Base-by-base conservation (phyloP, 305 asterid species). In the Withania somnifera region DNA sequence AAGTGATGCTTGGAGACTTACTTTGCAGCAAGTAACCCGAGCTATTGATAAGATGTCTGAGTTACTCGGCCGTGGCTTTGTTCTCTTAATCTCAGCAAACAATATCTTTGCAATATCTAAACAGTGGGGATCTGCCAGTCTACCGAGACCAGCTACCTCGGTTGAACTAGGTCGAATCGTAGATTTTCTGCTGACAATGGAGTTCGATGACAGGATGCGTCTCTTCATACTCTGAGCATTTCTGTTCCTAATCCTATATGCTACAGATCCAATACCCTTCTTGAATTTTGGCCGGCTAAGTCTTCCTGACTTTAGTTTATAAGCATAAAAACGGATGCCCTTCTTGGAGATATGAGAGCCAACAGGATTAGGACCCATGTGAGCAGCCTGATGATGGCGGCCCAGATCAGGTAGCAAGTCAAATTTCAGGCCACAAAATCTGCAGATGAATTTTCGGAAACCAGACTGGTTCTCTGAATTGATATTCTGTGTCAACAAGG, bases 331-430 rank as follows among this genome's bases (percentile, higher is more conserved):
- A 77, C 85, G 94, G 87, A 94, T 90, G 71, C 98, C 98, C 85
- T 91, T 96, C 93, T 93, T 94, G 28, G 90, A 88, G 85, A 90
- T 86, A 81, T 89, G 91, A 76, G 97, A 90, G 30, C 93, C 93
- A 19, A 87, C 85, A 80, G 91, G 54, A 82, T 36, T 86, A 58
- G 89, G 90, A 60, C 90, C 96, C 98, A 93, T 92, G 86, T 97
- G 99, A 87, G 99, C 99, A 68, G 99, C 98, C 88, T 97, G 99
- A 88, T 97, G 99, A 82, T 95, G 99, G 58, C 98, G 97, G 60
- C 99, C 99, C 73, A 97, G 98, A 91, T 97, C 99, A 42, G 99
- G 99, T 28, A 97, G 90, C 93, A 97, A 90, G 88, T 97, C 98
- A 86, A 97, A 97, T 87, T 89, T 95, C 87, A 97, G 90, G 82